A percentile compares a stretch with the other conserved stretches of the same genome.
Conservation (phyloP, 805 yeast species). For the Ogataea glucozyma region DNA sequence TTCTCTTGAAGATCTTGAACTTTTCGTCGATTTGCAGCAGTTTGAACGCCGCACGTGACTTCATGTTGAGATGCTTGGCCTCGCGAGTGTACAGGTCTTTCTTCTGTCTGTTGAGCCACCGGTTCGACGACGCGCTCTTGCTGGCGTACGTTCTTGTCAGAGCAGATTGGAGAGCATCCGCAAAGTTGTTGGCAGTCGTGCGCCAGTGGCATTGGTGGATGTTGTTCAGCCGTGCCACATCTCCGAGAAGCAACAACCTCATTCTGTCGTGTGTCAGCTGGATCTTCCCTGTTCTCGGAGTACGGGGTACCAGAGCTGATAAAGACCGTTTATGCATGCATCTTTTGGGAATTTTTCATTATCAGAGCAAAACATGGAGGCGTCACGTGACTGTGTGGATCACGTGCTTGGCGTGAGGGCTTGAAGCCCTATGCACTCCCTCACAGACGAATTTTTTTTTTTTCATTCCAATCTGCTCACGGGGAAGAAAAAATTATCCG, state of each 20-base stretch:
- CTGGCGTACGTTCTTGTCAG: constrained; percentile 9
- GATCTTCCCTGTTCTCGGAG: too few species aligned
- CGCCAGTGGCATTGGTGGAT: too few species aligned
- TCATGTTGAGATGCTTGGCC: constrained; percentile 61
- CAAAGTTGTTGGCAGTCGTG: too few species aligned
- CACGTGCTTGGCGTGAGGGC: constrained; percentile 7
- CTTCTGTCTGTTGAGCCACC: constrained; percentile 76
- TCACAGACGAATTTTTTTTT: background rate
- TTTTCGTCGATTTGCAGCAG: constrained; percentile 71
- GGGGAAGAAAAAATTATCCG: background rate
- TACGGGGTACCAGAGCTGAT: too few species aligned
- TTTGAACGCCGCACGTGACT: constrained; percentile 92
- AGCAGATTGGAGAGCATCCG: background rate
- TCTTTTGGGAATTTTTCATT: too few species aligned
- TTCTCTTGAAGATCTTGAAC: constrained; percentile 50
- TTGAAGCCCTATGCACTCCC: background rate
- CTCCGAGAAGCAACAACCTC: too few species aligned
- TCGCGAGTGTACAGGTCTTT: constrained; percentile 65
- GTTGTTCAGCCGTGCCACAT: too few species aligned
- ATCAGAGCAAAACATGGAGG: too few species aligned
- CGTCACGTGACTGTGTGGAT: background rate
- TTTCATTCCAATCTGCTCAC: background rate
- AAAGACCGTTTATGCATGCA: too few species aligned
- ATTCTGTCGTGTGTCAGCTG: too few species aligned
- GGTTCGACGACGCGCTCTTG: constrained; percentile 50